Conservation (phyloP, 495 filamentous ascomycete genomes). For the Podospora fimiseda region DNA sequence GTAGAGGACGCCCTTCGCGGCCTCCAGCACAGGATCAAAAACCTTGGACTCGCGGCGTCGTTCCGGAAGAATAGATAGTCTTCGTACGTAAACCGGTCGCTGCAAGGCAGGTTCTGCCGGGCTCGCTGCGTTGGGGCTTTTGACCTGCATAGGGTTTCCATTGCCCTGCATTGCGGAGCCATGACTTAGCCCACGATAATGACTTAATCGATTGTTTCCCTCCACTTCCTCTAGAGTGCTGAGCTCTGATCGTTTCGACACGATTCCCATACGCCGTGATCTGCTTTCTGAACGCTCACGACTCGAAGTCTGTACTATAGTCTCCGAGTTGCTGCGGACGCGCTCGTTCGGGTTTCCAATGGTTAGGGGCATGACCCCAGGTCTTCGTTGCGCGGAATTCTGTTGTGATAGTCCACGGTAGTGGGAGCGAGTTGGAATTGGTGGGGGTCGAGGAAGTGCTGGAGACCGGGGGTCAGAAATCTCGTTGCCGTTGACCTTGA, state of each 20-base stretch:
- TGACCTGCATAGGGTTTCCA: slow-evolving; percentile 29
- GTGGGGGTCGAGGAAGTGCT: slow-evolving; percentile 59
- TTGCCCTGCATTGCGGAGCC: slow-evolving; percentile 64
- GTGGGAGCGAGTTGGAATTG: slow-evolving; percentile 70
- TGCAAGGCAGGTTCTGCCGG: slow-evolving; percentile 50
- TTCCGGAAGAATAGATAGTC: slow-evolving; percentile 79
- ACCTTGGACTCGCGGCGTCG: slow-evolving; percentile 56
- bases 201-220: slow-evolving; percentile 64
- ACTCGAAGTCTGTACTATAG: slow-evolving; percentile 48
- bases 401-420: slow-evolving; percentile 73
- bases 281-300: slow-evolving; percentile 47
- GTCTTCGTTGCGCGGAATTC: slow-evolving; percentile 55
- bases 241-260: slow-evolving; percentile 67
- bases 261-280: slow-evolving; percentile 74
- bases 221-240: slow-evolving; percentile 68
- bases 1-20: slow-evolving; percentile 81
- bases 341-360: slow-evolving; percentile 70
- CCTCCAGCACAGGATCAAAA: slow-evolving; percentile 63
- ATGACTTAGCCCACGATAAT: slow-evolving; percentile 75
- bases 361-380: slow-evolving; percentile 60
- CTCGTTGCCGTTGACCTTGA: slow-evolving; percentile 63
- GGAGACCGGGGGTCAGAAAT: slow-evolving; percentile 56
- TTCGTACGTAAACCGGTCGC: slow-evolving; percentile 57
- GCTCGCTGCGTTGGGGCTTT: slow-evolving; percentile 49
- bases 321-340: slow-evolving; percentile 86